These are phyloP conservation scores for Boechera retrofracta DNA, from an alignment of 345 rosid genomes.

Conservation along the genomic window DNA sequence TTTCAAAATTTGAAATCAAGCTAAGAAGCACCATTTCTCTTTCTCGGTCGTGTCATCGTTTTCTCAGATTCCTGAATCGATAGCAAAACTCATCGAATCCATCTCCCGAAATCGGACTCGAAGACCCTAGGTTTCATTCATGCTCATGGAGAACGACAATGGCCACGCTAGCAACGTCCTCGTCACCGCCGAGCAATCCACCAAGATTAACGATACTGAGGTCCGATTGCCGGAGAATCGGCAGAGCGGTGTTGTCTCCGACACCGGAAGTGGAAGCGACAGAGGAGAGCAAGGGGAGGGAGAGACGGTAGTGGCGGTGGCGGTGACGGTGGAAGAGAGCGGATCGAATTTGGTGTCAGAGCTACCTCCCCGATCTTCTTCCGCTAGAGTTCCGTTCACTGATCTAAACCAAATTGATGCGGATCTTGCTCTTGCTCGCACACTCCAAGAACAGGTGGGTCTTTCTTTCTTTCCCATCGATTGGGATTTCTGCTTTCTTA, in stretches of 20 bases:
- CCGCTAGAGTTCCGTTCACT: slow-evolving; percentile 78
- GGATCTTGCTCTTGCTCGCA: slow-evolving; percentile 90
- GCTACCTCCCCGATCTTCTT: slow-evolving; percentile 49
- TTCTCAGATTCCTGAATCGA: slow-evolving; percentile 49
- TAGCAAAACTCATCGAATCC: slow-evolving; percentile 13
- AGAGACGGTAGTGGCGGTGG: slow-evolving; percentile 43
- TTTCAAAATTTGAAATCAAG: slow-evolving; percentile 41
- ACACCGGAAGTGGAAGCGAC: slow-evolving; percentile 36
- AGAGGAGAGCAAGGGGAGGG: slow-evolving; percentile 38
- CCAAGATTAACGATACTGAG: slow-evolving; percentile 41
- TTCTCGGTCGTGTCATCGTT: slow-evolving; percentile 40
- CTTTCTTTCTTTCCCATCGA: neutral
- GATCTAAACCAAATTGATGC: slow-evolving; percentile 87
- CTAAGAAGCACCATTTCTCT: slow-evolving; percentile 41
- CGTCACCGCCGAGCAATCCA: slow-evolving; percentile 42
- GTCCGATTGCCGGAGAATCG: slow-evolving; percentile 38
- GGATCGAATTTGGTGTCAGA: slow-evolving; percentile 43
- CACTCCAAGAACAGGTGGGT: slow-evolving; percentile 87
- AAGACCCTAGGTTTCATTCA: slow-evolving; percentile 32
- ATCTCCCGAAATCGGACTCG: slow-evolving; percentile 33
- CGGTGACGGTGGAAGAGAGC: slow-evolving; percentile 38
- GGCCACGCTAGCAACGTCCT: slow-evolving; percentile 43
- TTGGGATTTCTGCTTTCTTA: slow-evolving; percentile 9
- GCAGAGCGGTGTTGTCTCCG: slow-evolving; percentile 22
- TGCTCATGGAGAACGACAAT: slow-evolving; percentile 49